Percentiles rank a stretch among this genome's conserved stretches.
phyloP scores from a whole-genome alignment of 352 stramenopile species.

The Pythium sp. region DNA sequence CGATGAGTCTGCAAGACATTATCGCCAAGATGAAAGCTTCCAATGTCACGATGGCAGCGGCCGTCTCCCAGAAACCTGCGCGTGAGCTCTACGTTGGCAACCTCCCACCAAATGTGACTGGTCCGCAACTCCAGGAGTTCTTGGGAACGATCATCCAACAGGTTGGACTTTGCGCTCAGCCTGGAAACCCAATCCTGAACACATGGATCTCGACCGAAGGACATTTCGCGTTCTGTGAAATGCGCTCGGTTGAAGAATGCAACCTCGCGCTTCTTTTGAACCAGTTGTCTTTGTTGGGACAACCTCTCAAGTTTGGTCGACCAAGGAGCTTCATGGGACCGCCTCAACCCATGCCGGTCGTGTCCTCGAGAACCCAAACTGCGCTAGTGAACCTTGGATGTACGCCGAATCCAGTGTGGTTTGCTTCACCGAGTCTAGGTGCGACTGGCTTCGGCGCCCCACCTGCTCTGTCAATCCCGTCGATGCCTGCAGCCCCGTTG shows the following conservation, averaged over 20 bases:
- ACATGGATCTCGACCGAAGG: constrained; percentile 86
- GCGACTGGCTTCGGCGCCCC: constrained; percentile 10
- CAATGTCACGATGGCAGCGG: constrained; percentile 69
- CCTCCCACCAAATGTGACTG: constrained; percentile 77
- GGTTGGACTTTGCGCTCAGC: constrained; percentile 70
- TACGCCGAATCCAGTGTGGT: constrained; percentile 78
- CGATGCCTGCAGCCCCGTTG: not conserved
- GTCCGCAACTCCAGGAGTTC: constrained; percentile 82
- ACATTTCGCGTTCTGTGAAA: constrained; percentile 87
- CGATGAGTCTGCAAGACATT: constrained; percentile 87
- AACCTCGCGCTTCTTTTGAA: constrained; percentile 85
- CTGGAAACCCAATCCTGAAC: constrained; percentile 80
- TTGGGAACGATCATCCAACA: constrained; percentile 87
- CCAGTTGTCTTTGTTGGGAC: constrained; percentile 70
- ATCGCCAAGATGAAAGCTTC: constrained; percentile 87
- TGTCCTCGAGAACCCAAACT: constrained; percentile 71
- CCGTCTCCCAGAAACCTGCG: constrained; percentile 73
- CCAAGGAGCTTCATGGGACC: constrained; percentile 82
- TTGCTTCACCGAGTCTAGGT: constrained; percentile 36
- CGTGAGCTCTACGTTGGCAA: constrained; percentile 87
- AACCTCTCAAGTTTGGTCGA: constrained; percentile 85
- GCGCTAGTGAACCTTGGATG: constrained; percentile 80
- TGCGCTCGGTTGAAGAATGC: constrained; percentile 84
- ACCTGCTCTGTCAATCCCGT: constrained; percentile 6
- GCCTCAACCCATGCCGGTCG: constrained; percentile 66